Evolutionary conservation across 352 stramenopile genomes (phyloP).

Genomic region (Phytophthora tentaculata): DNA sequence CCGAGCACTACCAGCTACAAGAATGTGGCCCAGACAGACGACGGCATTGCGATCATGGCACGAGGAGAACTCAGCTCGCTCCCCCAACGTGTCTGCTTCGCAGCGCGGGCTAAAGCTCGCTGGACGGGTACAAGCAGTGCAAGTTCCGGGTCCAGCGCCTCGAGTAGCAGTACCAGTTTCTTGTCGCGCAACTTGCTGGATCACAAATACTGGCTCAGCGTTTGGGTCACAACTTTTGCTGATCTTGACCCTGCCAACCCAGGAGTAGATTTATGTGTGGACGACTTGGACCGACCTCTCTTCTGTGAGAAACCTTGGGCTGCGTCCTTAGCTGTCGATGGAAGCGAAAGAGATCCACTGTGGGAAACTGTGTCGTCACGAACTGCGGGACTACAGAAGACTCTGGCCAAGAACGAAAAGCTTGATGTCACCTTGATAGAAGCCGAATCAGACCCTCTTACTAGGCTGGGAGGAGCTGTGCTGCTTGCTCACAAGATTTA

Average conservation of each 20-base stretch:
- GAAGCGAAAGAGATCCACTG: constrained; percentile 18
- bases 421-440: constrained; percentile 61
- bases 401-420: constrained; percentile 29
- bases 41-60: constrained; percentile 45
- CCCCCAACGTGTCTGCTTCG: constrained; percentile 56
- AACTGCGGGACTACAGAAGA: constrained; percentile 36
- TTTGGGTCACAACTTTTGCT: constrained; percentile 53
- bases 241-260: constrained; percentile 40
- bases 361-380: constrained; percentile 52
- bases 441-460: constrained; percentile 57
- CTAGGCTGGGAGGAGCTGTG: constrained; percentile 49
- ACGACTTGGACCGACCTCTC: constrained; percentile 58
- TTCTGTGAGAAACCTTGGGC: constrained; percentile 68
- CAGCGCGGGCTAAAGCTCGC: constrained; percentile 51
- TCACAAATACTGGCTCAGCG: constrained; percentile 66
- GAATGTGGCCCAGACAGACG: constrained; percentile 49
- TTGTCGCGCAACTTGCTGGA: constrained; percentile 59
- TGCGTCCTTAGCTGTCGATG: constrained; percentile 19
- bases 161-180: constrained; percentile 46
- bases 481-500: constrained; percentile 65
- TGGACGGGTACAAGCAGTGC: constrained; percentile 52
- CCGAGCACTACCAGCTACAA: constrained; percentile 61
- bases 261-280: constrained; percentile 56
- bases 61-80: constrained; percentile 51
- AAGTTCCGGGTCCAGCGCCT: constrained; percentile 22